Conservation (phyloP, 306 rosid species). For the Cucurbita ficifolia region DNA sequence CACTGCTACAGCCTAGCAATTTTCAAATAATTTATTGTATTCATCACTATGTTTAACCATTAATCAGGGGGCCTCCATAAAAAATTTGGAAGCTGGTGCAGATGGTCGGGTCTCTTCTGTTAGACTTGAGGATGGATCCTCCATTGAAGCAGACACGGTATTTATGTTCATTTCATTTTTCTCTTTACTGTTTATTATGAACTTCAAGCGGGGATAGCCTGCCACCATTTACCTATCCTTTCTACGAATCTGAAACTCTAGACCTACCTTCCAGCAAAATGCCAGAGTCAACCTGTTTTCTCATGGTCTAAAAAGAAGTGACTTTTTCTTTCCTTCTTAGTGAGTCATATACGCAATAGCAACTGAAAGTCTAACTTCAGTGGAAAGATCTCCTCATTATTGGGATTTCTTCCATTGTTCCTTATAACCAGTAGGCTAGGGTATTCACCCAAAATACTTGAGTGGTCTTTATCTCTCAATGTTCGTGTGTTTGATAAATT, state of each 20-base stretch:
- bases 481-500: neutral
- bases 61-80: slow-evolving; percentile 58
- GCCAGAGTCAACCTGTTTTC: neutral
- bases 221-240: neutral
- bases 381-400: neutral
- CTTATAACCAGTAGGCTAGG: neutral
- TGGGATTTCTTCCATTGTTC: neutral
- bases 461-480: neutral
- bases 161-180: neutral
- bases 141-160: slow-evolving; percentile 76
- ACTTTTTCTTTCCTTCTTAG: neutral
- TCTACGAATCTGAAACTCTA: neutral
- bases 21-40: neutral
- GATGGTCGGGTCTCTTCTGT: slow-evolving; percentile 52
- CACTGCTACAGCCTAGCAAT: neutral
- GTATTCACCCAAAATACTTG: neutral
- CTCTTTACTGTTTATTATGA: neutral
- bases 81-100: slow-evolving; percentile 64
- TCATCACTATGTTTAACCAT: slow-evolving; percentile 11
- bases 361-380: neutral
- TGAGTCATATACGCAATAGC: neutral
- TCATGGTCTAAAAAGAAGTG: neutral
- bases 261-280: neutral
- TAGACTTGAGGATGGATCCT: slow-evolving; percentile 73
- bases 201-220: neutral